Evolutionary conservation across 768 basidiomycete genomes (phyloP).

Genomic region (Mycena floridula): DNA sequence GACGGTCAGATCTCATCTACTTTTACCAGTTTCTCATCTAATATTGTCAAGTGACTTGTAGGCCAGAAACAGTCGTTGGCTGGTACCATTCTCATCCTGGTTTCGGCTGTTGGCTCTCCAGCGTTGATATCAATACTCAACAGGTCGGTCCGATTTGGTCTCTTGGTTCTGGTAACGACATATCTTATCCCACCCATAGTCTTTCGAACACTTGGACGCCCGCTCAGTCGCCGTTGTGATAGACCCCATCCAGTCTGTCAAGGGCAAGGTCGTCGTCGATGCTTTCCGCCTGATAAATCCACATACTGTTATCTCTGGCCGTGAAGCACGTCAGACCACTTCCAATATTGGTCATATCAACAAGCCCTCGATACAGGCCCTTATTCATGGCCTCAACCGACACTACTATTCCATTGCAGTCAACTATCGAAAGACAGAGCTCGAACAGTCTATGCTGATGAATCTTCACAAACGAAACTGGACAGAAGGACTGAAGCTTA

Average conservation of each 20-base stretch:
- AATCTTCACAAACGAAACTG: constrained; percentile 98
- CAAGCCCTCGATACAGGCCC: constrained; percentile 97
- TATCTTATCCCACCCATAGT: constrained; percentile 39
- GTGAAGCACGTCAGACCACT: constrained; percentile 95
- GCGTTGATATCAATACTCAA: constrained; percentile 98
- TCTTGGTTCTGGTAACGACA: constrained; percentile 9
- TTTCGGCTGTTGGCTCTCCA: constrained; percentile 98
- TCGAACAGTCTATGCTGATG: constrained; percentile 98
- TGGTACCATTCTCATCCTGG: constrained; percentile 99
- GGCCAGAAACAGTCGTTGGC: constrained; percentile 97
- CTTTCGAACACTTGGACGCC: constrained; percentile 90
- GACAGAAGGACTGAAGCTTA: constrained; percentile 93
- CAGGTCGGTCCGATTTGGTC: constrained; percentile 61
- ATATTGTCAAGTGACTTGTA: constrained; percentile 17
- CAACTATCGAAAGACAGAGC: constrained; percentile 96
- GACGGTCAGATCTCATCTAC: constrained; percentile 53
- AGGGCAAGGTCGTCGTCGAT: constrained; percentile 98
- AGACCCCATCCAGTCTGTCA: constrained; percentile 98
- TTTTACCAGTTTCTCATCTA: constrained; percentile 5
- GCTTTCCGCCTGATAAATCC: constrained; percentile 97
- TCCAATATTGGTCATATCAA: constrained; percentile 98
- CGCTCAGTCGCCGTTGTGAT: constrained; percentile 96
- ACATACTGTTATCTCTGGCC: constrained; percentile 81
- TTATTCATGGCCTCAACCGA: constrained; percentile 95
- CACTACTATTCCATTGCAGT: constrained; percentile 99